Conservation (phyloP, 192 early-diverging fungal species). For the Ambispora gerdemannii region DNA sequence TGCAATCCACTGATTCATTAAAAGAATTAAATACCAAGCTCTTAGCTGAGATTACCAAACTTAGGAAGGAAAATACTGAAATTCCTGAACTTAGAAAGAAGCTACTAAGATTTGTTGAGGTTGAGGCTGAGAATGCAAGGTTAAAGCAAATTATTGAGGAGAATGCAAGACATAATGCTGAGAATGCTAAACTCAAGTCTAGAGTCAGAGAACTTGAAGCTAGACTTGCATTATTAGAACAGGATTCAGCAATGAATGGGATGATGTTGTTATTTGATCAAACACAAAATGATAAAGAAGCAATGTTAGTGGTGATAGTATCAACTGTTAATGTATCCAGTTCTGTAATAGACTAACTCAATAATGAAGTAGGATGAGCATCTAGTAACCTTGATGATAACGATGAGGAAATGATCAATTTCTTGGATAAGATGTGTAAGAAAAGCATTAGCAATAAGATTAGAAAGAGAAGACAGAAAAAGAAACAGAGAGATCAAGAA, state of each 20-base stretch:
- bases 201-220: too few relatives aligned
- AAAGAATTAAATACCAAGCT: too few relatives aligned
- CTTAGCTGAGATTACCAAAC: neutral
- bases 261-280: neutral
- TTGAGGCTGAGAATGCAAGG: neutral
- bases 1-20: too few relatives aligned
- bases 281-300: slow-evolving; percentile 3
- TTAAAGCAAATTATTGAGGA: too few relatives aligned
- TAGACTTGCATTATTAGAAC: too few relatives aligned
- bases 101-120: slow-evolving; percentile 12
- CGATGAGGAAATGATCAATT: neutral
- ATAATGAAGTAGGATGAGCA: neutral
- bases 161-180: slow-evolving; percentile 3
- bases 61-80: neutral
- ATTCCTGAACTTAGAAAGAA: slow-evolving; percentile 26
- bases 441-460: slow-evolving; percentile 17
- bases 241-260: neutral
- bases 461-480: too few relatives aligned
- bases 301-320: neutral
- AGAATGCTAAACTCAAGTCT: too few relatives aligned
- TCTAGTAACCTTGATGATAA: neutral
- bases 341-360: neutral
- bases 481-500: slow-evolving; percentile 1
- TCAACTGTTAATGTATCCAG: neutral
- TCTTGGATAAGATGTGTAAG: slow-evolving; percentile 12